Conservation (phyloP, 352 stramenopile species). For the Phytophthora sansomeana region DNA sequence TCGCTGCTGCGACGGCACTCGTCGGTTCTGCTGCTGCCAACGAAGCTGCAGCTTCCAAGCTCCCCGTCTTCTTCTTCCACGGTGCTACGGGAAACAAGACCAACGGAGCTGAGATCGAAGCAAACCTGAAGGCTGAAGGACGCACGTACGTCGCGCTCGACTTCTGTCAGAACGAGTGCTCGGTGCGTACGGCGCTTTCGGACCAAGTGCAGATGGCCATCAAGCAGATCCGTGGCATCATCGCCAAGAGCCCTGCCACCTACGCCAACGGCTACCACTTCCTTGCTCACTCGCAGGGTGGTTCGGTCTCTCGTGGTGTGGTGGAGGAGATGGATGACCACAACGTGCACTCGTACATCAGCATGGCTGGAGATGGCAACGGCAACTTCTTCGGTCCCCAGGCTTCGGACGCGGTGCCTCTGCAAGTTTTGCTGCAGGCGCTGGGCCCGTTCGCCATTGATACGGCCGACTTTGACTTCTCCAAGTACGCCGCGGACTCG, state of each 20-base stretch:
- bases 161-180: constrained; percentile 58
- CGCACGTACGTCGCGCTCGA: constrained; percentile 52
- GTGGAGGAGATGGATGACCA: constrained; percentile 69
- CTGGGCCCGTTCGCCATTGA: constrained; percentile 49
- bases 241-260: constrained; percentile 34
- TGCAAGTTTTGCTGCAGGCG: constrained; percentile 46
- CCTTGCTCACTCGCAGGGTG: constrained; percentile 62
- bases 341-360: constrained; percentile 60
- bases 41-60: constrained; percentile 27
- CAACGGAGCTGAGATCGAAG: constrained; percentile 42
- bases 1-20: constrained; percentile 19
- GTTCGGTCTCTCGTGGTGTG: constrained; percentile 52
- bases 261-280: constrained; percentile 66
- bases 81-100: constrained; percentile 47
- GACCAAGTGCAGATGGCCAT: constrained; percentile 59
- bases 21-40: constrained; percentile 24
- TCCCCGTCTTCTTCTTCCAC: constrained; percentile 69
- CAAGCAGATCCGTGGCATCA: constrained; percentile 51
- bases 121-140: constrained; percentile 50
- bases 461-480: constrained; percentile 38
- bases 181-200: constrained; percentile 39
- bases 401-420: constrained; percentile 39
- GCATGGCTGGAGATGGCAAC: constrained; percentile 55
- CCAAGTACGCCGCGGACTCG: constrained; percentile 32
- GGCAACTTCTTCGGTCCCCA: constrained; percentile 68